These are phyloP conservation scores for Nannochloris sp. DNA, from an alignment of 139 green algal species.

Conservation along the genomic window DNA sequence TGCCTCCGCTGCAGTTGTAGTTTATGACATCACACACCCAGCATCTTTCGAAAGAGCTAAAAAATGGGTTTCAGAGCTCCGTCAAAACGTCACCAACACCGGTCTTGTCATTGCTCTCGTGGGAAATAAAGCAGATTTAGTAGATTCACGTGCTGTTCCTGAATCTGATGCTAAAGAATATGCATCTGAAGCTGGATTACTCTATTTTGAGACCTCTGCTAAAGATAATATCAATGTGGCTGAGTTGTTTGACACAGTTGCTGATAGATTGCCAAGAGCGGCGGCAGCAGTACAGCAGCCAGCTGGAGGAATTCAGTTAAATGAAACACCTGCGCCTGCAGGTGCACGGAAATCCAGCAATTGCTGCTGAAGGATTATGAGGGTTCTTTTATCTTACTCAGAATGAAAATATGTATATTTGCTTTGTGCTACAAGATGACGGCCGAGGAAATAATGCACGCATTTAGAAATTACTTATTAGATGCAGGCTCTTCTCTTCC, in stretches of 20 bases:
- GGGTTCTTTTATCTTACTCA: neutral
- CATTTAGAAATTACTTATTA: too few species aligned
- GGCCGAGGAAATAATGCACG: too few species aligned
- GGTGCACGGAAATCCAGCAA: slow-evolving; percentile 2
- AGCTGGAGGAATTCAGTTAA: slow-evolving; percentile 18
- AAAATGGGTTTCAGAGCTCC: slow-evolving; percentile 70
- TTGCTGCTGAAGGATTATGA: slow-evolving; percentile 10
- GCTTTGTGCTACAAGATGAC: too few species aligned
- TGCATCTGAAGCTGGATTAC: slow-evolving; percentile 74
- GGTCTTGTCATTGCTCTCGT: slow-evolving; percentile 94
- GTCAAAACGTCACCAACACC: slow-evolving; percentile 77
- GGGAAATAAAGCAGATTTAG: slow-evolving; percentile 95
- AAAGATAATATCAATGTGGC: slow-evolving; percentile 85
- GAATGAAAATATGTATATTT: too few species aligned
- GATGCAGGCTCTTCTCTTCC: too few species aligned
- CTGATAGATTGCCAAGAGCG: slow-evolving; percentile 23
- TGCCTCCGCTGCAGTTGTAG: slow-evolving; percentile 90
- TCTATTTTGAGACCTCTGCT: slow-evolving; percentile 84
- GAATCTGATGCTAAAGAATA: slow-evolving; percentile 56
- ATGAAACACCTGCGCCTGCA: slow-evolving; percentile 8
- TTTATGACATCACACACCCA: slow-evolving; percentile 73
- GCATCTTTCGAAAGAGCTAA: slow-evolving; percentile 91
- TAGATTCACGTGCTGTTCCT: slow-evolving; percentile 43
- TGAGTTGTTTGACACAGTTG: slow-evolving; percentile 77
- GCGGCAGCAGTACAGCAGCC: slow-evolving; percentile 8